Evolutionary conservation across 192 early-diverging fungal species (phyloP).

Genomic region (Gamsiella multidivaricata): DNA sequence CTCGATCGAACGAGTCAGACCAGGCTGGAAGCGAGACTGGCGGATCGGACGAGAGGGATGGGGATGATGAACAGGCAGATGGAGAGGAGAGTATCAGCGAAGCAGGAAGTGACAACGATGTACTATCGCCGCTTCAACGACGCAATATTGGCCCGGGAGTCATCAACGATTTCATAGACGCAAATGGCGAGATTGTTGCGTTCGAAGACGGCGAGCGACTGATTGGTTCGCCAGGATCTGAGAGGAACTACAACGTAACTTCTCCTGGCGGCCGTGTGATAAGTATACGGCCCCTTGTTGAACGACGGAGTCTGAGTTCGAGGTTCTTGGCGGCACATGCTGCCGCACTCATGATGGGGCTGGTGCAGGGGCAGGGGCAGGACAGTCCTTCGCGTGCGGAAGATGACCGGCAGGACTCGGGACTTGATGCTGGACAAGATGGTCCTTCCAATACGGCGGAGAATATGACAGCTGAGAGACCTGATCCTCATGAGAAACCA

Average conservation of each 20-base stretch:
- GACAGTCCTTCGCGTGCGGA: not conserved
- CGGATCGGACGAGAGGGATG: not conserved
- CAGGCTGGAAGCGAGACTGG: constrained; percentile 19
- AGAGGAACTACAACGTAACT: not conserved
- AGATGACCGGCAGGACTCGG: not conserved
- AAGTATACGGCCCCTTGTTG: constrained; percentile 6
- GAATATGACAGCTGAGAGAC: not conserved
- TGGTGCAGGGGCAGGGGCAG: not conserved
- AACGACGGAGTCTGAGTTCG: constrained; percentile 33
- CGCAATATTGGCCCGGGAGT: not conserved
- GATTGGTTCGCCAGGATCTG: constrained; percentile 13
- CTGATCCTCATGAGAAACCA: not conserved
- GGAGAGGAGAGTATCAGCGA: constrained; percentile 42
- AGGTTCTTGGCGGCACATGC: constrained; percentile 42
- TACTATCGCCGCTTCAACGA: constrained; percentile 12
- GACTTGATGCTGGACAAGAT: not conserved
- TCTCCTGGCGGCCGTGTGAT: constrained; percentile 8
- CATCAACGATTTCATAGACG: not conserved
- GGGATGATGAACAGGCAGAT: constrained; percentile 15
- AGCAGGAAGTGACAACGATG: constrained; percentile 32
- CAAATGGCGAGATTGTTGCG: not conserved
- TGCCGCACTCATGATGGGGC: constrained; percentile 17
- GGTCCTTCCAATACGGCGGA: not conserved
- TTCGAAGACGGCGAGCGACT: constrained; percentile 35
- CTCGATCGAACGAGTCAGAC: not conserved